Base-by-base conservation (phyloP, 441 rosid genomes). In the Adansonia gregorii region DNA sequence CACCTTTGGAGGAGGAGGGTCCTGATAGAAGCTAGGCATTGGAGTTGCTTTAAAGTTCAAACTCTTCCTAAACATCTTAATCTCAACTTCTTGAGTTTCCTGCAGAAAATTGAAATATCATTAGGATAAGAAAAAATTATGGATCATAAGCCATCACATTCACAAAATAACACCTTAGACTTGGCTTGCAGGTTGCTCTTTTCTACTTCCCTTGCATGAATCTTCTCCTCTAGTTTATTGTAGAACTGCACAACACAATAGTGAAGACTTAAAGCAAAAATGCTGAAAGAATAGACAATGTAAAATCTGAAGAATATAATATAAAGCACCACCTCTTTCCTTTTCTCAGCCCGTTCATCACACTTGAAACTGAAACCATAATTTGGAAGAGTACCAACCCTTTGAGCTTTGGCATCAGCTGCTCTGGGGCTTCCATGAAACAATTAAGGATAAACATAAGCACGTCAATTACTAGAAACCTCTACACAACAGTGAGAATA, bases 81-180 rank as follows among this genome's bases (percentile, higher is more conserved):
- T 85, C 89, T 97, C 99, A 49, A 98, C 98, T 80, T 97, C 97
- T 87, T 92, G 99, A 69, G 91, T 85, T 88, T 94, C 98, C 99
- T 96, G 12, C 73, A 74, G 78, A 64, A 35, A 73, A 72, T 67
- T 46, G 78, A 80, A 10, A 27, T 76, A 12, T 73, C 46, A 58
- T 15, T 46, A 72, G 8, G 55, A 45, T 64, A 56, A 35, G 54
- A 68, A 56, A 24, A n/a, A 56, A 76, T 15, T 14, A 10, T 27
- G n/a, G 9, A 69, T 3, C n/a, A 70, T 35, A 73, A 31, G 8
- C 48, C 73, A 56, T 8, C 22, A 55, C 31, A 65, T 74, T 77
- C 9, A 80, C 6, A 74, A 76, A 76, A 76, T 68, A 78, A 74
- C 45, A 96, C 99, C 98, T 94, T 94, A 76, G 99, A 94, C 83